A percentile compares a stretch with the other conserved stretches of the same genome.
Evolutionary conservation across 192 early-diverging fungal species (phyloP).

Genomic region (Coemansia sp.): DNA sequence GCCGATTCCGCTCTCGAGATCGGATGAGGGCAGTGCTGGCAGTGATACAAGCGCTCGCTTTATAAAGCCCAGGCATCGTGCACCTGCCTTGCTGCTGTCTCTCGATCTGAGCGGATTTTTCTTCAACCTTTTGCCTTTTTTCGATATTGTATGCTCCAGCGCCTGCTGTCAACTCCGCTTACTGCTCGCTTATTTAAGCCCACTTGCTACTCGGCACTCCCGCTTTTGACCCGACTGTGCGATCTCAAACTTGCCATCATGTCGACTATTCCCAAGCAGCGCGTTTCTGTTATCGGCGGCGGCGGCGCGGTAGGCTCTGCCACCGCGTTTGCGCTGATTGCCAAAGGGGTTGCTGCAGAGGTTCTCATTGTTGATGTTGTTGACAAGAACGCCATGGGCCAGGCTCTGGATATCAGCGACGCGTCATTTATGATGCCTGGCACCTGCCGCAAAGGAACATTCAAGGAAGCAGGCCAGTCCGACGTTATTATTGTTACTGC

Average conservation of each 20-base stretch:
- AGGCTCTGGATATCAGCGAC: conserved; percentile 80
- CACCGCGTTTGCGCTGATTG: conserved; percentile 65
- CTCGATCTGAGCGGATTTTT: no score
- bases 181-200: background rate
- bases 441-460: conserved; percentile 56
- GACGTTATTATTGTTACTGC: conserved; percentile 83
- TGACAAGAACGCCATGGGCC: conserved; percentile 62
- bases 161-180: background rate
- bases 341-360: conserved; percentile 65
- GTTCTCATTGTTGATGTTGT: conserved; percentile 71
- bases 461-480: conserved; percentile 71
- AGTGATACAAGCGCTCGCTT: no score
- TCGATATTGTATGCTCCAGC: background rate
- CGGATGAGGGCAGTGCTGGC: background rate
- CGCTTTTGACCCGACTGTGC: conserved; percentile 1
- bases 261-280: conserved; percentile 25
- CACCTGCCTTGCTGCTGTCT: background rate
- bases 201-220: background rate
- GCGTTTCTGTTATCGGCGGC: conserved; percentile 66
- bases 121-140: no score
- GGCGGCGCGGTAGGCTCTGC: conserved; percentile 75
- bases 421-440: conserved; percentile 68
- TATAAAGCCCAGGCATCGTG: background rate
- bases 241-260: conserved; percentile 6
- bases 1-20: no score